Evolutionary conservation across 805 yeast genomes (phyloP).

Genomic region (Barnettozyma sp.): DNA sequence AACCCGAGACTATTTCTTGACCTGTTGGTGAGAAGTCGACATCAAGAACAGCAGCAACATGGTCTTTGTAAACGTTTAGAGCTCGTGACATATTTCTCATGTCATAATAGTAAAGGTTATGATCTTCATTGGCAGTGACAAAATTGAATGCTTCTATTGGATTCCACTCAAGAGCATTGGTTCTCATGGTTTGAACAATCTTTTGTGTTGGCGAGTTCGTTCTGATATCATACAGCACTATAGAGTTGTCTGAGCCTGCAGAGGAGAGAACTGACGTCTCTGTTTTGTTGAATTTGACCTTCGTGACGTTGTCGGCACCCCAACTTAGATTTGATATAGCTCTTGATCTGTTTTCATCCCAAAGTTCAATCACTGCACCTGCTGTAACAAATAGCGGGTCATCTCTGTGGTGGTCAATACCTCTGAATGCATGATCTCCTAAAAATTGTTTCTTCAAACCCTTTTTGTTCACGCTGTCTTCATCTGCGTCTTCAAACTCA

Average conservation of each 20-base stretch:
- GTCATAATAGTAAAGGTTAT: slow-evolving; percentile 90
- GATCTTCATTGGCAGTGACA: slow-evolving; percentile 91
- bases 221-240: slow-evolving; percentile 84
- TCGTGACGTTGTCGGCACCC: slow-evolving; percentile 90
- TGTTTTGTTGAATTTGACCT: slow-evolving; percentile 81
- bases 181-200: slow-evolving; percentile 72
- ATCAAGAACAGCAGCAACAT: slow-evolving; percentile 91
- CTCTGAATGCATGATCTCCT: slow-evolving; percentile 78
- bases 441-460: slow-evolving; percentile 74
- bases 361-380: slow-evolving; percentile 81
- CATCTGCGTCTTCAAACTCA: slow-evolving; percentile 37
- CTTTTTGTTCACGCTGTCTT: slow-evolving; percentile 28
- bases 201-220: slow-evolving; percentile 91
- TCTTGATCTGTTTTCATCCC: slow-evolving; percentile 81
- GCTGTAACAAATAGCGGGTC: slow-evolving; percentile 83
- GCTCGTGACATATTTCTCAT: slow-evolving; percentile 87
- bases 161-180: slow-evolving; percentile 88
- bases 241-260: slow-evolving; percentile 84
- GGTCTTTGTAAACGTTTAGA: slow-evolving; percentile 84
- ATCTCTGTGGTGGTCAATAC: slow-evolving; percentile 78
- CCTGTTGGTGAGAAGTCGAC: slow-evolving; percentile 97
- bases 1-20: slow-evolving; percentile 89
- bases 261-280: slow-evolving; percentile 87
- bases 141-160: slow-evolving; percentile 96
- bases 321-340: slow-evolving; percentile 77